phyloP scores from a whole-genome alignment of 768 basidiomycete species.

The Tricholomella constricta region DNA sequence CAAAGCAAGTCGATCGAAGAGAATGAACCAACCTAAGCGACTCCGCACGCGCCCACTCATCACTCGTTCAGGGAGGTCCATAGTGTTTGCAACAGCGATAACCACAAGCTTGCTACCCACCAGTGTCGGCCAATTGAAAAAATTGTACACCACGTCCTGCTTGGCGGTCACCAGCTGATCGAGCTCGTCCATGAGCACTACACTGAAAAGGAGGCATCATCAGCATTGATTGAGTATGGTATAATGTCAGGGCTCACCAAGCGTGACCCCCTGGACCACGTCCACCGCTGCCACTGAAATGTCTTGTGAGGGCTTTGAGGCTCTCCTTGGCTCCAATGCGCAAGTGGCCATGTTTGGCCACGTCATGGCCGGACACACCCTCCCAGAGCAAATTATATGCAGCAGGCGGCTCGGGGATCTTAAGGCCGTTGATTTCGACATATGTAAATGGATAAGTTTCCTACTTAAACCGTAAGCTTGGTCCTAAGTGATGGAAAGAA shows the following conservation, averaged over 20 bases:
- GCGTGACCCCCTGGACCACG: conserved; percentile 82
- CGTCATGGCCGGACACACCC: conserved; percentile 81
- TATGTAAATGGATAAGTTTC: conserved; percentile 95
- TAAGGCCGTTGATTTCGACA: conserved; percentile 96
- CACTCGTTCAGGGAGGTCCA: conserved; percentile 94
- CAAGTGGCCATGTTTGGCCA: conserved; percentile 59
- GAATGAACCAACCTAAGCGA: conserved; percentile 64
- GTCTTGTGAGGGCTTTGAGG: conserved; percentile 69
- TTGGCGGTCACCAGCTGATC: conserved; percentile 96
- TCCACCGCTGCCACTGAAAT: conserved; percentile 68
- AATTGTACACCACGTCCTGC: conserved; percentile 98
- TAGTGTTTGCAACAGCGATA: conserved; percentile 96
- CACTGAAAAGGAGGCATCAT: conserved; percentile 45
- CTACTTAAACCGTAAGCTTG: conserved; percentile 39
- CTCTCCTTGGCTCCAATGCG: conserved; percentile 80
- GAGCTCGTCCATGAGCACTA: conserved; percentile 98
- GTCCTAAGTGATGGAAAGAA: not conserved
- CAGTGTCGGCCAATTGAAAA: conserved; percentile 99
- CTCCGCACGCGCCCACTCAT: conserved; percentile 92
- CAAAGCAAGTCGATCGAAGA: not conserved
- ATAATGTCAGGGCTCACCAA: no score
- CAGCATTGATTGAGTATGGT: not conserved
- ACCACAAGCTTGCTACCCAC: conserved; percentile 88
- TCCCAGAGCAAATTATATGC: conserved; percentile 95
- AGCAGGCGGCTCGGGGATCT: conserved; percentile 88